These are phyloP conservation scores for Carnegiea gigantea DNA, from an alignment of 179 eudicot genomes.

Conservation along the genomic window DNA sequence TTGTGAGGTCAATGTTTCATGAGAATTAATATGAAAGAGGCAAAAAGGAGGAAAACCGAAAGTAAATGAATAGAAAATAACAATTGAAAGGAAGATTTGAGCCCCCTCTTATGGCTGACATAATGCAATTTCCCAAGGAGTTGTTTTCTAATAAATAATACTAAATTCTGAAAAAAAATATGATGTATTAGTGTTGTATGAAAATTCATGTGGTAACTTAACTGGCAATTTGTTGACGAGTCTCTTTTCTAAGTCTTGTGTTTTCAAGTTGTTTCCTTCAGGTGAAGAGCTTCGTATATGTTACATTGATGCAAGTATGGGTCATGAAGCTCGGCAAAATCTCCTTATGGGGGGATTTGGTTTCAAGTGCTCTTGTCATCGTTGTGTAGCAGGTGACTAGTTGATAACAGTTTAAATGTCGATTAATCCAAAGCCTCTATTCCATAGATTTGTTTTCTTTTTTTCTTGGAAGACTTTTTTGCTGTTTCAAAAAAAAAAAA, in stretches of 20 bases:
- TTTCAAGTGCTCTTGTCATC: slow-evolving; percentile 64
- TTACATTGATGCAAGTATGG: slow-evolving; percentile 95
- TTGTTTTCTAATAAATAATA: not conserved
- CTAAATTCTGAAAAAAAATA: no score
- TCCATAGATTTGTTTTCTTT: not conserved
- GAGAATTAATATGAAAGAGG: not conserved
- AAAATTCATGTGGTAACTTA: not conserved
- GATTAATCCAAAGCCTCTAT: not conserved
- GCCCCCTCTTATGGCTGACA: not conserved
- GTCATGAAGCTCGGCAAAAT: slow-evolving; percentile 59
- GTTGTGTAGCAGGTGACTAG: slow-evolving; percentile 72
- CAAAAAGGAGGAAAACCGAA: no score
- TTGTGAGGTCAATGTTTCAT: not conserved
- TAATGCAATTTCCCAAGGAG: not conserved
- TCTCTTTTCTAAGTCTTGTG: not conserved
- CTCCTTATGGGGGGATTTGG: slow-evolving; percentile 73
- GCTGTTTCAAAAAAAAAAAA: no score
- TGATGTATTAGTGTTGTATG: no score
- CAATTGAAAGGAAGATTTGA: not conserved
- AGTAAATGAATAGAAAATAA: no score
- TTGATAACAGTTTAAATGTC: not conserved
- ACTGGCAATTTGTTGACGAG: not conserved
- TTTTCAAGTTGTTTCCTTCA: slow-evolving; percentile 26
- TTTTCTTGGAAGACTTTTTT: not conserved
- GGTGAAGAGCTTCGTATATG: slow-evolving; percentile 94